Percentiles rank a stretch among this genome's conserved stretches.
phyloP scores from a whole-genome alignment of 495 filamentous ascomycete species.

The Aspergillus steynii region DNA sequence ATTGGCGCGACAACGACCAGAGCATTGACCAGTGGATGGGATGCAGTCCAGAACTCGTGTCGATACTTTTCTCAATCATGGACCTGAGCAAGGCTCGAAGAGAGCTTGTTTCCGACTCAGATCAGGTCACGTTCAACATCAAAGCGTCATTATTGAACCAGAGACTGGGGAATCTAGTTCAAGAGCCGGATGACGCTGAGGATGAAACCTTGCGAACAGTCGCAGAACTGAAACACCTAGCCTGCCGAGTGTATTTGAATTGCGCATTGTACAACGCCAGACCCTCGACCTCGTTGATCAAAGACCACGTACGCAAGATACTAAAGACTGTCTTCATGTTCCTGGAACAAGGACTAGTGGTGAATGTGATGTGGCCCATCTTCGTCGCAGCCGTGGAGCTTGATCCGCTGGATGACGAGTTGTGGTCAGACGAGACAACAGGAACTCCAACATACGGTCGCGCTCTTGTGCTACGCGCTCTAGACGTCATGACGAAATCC shows the following conservation, averaged over 20 bases:
- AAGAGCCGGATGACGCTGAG: slow-evolving; percentile 34
- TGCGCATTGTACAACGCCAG: slow-evolving; percentile 41
- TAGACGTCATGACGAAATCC: slow-evolving; percentile 42
- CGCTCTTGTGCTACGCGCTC: slow-evolving; percentile 35
- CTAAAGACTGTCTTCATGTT: slow-evolving; percentile 33
- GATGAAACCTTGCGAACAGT: slow-evolving; percentile 32
- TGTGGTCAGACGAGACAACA: slow-evolving; percentile 26
- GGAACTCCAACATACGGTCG: slow-evolving; percentile 30
- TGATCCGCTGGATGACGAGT: slow-evolving; percentile 40
- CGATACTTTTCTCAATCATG: slow-evolving; percentile 40
- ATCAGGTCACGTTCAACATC: slow-evolving; percentile 22
- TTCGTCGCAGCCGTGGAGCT: slow-evolving; percentile 49
- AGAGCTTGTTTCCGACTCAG: slow-evolving; percentile 26
- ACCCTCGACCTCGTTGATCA: slow-evolving; percentile 38
- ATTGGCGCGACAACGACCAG: slow-evolving; percentile 41
- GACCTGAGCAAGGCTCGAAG: slow-evolving; percentile 41
- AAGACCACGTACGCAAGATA: slow-evolving; percentile 35
- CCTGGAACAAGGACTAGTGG: slow-evolving; percentile 29
- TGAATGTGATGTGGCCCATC: slow-evolving; percentile 43
- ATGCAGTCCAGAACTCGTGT: slow-evolving; percentile 44
- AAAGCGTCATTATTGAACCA: slow-evolving; percentile 31
- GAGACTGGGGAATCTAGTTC: slow-evolving; percentile 35
- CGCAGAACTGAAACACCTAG: slow-evolving; percentile 44
- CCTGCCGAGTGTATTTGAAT: slow-evolving; percentile 42
- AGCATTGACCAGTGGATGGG: slow-evolving; percentile 48